Conservation (phyloP, 163 green algal species). For the Smithsoniella earleae region DNA sequence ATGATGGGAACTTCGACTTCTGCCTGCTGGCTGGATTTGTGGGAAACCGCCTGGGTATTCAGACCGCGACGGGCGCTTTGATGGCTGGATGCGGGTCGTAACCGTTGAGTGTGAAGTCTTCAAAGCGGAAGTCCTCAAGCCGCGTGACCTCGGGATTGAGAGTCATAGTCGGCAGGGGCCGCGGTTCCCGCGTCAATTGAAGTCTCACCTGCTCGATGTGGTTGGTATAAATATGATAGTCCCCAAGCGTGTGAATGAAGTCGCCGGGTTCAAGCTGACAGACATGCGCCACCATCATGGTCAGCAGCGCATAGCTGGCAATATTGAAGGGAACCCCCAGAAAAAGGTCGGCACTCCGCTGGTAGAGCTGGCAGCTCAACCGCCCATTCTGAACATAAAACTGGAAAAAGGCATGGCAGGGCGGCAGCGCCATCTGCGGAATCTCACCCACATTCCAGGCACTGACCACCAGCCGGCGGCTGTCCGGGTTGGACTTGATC, state of each 20-base stretch:
- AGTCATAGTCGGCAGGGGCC: conserved; percentile 72
- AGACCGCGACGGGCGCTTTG: too few species aligned
- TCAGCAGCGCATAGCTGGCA: conserved; percentile 93
- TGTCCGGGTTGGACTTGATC: conserved; percentile 77
- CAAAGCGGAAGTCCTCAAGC: conserved; percentile 82
- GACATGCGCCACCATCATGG: conserved; percentile 80
- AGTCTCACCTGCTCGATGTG: conserved; percentile 89
- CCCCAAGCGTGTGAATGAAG: conserved; percentile 88
- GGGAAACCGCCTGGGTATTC: too few species aligned
- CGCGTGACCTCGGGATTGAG: conserved; percentile 78
- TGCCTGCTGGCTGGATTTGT: too few species aligned
- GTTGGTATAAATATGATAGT: conserved; percentile 96
- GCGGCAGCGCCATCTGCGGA: conserved; percentile 92
- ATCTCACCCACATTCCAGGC: conserved; percentile 95
- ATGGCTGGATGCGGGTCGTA: conserved; percentile 94
- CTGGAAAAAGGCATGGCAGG: conserved; percentile 98
- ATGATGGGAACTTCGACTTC: too few species aligned
- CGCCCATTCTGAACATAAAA: conserved; percentile 96
- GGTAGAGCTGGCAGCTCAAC: conserved; percentile 97
- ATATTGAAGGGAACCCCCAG: conserved; percentile 99
- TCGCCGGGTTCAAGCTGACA: conserved; percentile 77
- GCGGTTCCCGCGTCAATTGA: conserved; percentile 79
- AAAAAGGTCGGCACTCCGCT: conserved; percentile 90
- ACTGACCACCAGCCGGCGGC: conserved; percentile 85
- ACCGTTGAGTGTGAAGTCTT: conserved; percentile 79